Percentiles rank a stretch among this genome's conserved stretches.
Conservation (phyloP, 1,284 basidiomycete species). For the Sporisorium iseilematis-ciliati region DNA sequence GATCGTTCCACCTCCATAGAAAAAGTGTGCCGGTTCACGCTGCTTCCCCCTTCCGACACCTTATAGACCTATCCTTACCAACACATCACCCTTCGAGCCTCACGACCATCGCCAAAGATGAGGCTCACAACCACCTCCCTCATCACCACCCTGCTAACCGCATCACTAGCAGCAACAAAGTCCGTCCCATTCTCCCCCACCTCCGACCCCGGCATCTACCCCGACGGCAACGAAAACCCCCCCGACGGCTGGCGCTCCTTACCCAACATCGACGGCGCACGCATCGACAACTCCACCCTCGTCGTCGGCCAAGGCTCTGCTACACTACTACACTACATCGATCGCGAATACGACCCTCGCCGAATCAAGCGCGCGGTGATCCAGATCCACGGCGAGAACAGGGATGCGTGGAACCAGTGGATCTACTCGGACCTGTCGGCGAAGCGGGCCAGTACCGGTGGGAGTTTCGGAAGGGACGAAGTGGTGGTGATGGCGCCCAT, state of each 20-base stretch:
- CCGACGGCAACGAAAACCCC: conserved; percentile 34
- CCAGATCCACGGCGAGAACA: conserved; percentile 62
- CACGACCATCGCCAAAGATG: neutral
- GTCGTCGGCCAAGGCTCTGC: conserved; percentile 37
- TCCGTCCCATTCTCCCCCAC: conserved; percentile 8
- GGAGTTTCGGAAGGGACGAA: conserved; percentile 53
- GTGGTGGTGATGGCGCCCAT: conserved; percentile 62
- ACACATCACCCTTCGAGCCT: neutral
- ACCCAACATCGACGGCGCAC: conserved; percentile 51
- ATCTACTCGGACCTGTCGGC: conserved; percentile 59
- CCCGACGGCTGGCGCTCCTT: conserved; percentile 47
- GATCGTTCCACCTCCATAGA: too few species aligned
- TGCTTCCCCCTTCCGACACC: too few species aligned
- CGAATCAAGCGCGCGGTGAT: conserved; percentile 62
- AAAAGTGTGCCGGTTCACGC: too few species aligned
- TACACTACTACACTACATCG: conserved; percentile 58
- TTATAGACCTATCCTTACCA: too few species aligned
- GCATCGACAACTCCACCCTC: conserved; percentile 58
- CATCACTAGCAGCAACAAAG: neutral
- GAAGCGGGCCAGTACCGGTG: conserved; percentile 23
- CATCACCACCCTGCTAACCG: neutral
- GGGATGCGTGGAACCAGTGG: conserved; percentile 66
- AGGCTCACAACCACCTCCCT: neutral
- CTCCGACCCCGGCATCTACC: conserved; percentile 54
- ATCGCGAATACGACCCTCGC: conserved; percentile 36